A percentile compares a stretch with the other conserved stretches of the same genome.
Conservation (phyloP, 306 rosid genomes). For the Sicyos edulis region DNA sequence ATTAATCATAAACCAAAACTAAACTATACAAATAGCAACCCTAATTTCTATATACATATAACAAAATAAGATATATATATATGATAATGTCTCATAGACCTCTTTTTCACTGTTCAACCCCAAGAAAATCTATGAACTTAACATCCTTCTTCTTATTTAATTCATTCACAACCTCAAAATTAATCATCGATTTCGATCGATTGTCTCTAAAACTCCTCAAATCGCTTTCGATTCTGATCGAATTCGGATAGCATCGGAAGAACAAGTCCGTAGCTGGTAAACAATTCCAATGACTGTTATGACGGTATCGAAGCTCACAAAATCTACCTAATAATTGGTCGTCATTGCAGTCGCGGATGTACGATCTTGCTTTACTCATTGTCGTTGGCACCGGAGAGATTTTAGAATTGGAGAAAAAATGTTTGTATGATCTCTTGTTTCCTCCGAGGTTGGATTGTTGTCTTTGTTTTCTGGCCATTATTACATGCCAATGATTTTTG, state of each 20-base stretch:
- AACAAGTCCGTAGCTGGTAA: neutral
- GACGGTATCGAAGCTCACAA: neutral
- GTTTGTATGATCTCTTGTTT: conserved; percentile 47
- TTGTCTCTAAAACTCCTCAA: neutral
- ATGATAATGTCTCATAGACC: neutral
- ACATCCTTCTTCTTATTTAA: conserved; percentile 20
- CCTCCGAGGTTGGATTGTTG: conserved; percentile 13
- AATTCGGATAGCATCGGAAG: neutral
- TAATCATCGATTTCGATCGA: neutral
- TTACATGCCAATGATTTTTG: conserved; percentile 8
- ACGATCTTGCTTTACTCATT: neutral
- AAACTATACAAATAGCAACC: neutral
- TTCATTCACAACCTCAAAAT: conserved; percentile 19
- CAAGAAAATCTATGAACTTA: conserved; percentile 46
- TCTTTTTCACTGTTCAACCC: conserved; percentile 30
- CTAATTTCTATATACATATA: neutral
- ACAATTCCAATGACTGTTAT: neutral
- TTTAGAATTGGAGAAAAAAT: conserved; percentile 4
- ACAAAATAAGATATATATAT: neutral
- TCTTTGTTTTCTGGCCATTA: conserved; percentile 10
- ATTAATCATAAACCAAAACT: neutral
- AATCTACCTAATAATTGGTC: neutral
- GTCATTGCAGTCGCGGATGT: neutral
- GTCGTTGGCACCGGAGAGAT: neutral
- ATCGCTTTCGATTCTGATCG: neutral